Conservation (phyloP, 345 rosid species). For the Citrus reticulata region DNA sequence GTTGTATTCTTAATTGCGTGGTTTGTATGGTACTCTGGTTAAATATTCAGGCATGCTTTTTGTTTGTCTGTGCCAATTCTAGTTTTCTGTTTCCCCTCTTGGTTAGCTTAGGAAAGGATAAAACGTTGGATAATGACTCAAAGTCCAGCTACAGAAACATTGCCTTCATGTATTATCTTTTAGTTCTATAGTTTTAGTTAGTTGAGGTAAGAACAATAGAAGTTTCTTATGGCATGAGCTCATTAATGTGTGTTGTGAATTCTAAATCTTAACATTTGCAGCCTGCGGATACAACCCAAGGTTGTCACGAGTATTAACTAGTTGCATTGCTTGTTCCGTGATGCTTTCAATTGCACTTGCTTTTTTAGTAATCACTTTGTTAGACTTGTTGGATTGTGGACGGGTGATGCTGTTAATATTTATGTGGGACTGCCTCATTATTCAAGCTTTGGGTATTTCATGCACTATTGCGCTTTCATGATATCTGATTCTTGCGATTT, state of each 20-base stretch:
- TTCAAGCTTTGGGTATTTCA: neutral
- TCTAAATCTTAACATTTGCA: neutral
- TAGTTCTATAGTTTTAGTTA: neutral
- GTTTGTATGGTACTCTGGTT: neutral
- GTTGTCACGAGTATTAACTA: neutral
- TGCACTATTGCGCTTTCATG: neutral
- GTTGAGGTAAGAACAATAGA: neutral
- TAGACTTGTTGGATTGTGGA: neutral
- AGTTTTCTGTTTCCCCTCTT: no score
- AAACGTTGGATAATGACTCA: neutral
- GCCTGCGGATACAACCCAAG: neutral
- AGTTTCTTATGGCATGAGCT: neutral
- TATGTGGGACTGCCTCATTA: neutral
- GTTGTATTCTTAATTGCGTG: neutral
- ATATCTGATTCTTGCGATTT: neutral
- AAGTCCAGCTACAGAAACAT: neutral
- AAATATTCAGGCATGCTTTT: no score
- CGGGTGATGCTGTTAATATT: neutral
- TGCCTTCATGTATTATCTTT: neutral
- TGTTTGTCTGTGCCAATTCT: no score
- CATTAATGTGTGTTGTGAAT: neutral
- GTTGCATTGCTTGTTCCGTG: neutral
- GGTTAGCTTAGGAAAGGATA: no score
- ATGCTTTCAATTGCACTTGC: neutral
- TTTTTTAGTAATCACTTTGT: neutral